Evolutionary conservation across 768 basidiomycete species (phyloP).

Genomic region (Kwoniella botswanensis): DNA sequence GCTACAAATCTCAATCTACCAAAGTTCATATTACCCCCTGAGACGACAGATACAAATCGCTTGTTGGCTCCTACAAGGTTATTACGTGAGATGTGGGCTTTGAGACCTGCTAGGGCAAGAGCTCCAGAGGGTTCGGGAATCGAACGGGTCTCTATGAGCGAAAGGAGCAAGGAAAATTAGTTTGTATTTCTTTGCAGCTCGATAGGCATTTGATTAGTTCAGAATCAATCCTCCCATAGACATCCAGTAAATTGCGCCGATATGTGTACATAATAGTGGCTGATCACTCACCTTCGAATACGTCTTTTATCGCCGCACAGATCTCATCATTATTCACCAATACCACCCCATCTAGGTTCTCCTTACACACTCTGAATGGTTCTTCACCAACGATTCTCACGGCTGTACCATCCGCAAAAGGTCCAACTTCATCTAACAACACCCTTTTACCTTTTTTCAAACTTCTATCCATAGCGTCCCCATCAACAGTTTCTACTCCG

Average conservation of each 20-base stretch:
- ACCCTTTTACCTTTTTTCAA: constrained; percentile 80
- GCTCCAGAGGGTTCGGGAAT: constrained; percentile 97
- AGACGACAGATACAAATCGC: constrained; percentile 87
- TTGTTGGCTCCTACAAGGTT: constrained; percentile 80
- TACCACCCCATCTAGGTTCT: constrained; percentile 79
- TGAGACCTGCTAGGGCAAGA: constrained; percentile 86
- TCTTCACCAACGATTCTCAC: constrained; percentile 95
- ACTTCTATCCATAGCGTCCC: constrained; percentile 88
- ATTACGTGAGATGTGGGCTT: constrained; percentile 81
- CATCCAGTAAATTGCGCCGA: too few species aligned
- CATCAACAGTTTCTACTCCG: constrained; percentile 94
- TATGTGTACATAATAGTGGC: too few species aligned
- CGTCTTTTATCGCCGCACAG: constrained; percentile 97
- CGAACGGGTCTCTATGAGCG: constrained; percentile 79
- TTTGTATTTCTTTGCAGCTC: too few species aligned
- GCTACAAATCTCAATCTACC: constrained; percentile 95
- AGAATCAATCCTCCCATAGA: too few species aligned
- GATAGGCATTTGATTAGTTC: too few species aligned
- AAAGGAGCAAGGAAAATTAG: too few species aligned
- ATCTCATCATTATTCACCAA: constrained; percentile 93
- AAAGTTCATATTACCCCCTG: constrained; percentile 99
- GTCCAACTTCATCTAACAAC: constrained; percentile 84
- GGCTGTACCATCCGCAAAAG: constrained; percentile 96
- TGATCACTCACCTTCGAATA: constrained; percentile 80
- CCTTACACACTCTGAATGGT: constrained; percentile 87